Evolutionary conservation across 805 yeast species (phyloP).

Genomic region (Hanseniaspora meyeri): DNA sequence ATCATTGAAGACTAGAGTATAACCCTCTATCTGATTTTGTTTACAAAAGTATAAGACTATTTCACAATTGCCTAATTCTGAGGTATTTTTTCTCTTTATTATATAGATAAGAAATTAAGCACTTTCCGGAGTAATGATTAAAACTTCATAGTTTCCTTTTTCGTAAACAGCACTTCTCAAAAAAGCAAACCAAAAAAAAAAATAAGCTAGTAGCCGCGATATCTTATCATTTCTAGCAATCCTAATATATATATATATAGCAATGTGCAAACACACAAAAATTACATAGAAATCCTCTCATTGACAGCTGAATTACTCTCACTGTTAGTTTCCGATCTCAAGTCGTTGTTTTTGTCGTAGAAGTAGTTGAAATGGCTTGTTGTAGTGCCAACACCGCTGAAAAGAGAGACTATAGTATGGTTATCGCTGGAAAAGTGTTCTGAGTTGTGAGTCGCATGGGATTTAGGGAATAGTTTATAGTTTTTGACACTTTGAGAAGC

Average conservation of each 20-base stretch:
- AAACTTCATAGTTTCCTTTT: not conserved
- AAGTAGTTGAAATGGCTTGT: slow-evolving; percentile 8
- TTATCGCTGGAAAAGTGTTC: not conserved
- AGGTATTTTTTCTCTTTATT: too few species aligned
- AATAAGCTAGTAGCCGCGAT: not conserved
- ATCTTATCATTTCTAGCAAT: not conserved
- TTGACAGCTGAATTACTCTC: not conserved
- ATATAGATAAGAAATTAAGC: not conserved
- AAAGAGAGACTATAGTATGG: not conserved
- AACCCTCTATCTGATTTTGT: too few species aligned
- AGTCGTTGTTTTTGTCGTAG: not conserved
- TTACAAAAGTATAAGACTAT: too few species aligned
- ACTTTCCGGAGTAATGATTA: not conserved
- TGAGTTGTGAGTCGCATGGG: not conserved
- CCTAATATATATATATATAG: not conserved
- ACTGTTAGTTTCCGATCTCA: not conserved
- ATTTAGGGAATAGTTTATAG: slow-evolving; percentile 7
- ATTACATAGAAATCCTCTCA: not conserved
- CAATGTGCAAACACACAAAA: too few species aligned
- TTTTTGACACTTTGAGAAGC: slow-evolving; percentile 14
- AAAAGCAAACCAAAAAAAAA: not conserved
- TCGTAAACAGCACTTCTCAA: not conserved
- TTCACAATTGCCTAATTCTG: too few species aligned
- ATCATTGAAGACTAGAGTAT: too few species aligned
- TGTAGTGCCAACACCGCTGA: slow-evolving; percentile 12